Conservation (phyloP, 2,329 filamentous ascomycete genomes). For the Ophiocordyceps camponoti-floridani region DNA sequence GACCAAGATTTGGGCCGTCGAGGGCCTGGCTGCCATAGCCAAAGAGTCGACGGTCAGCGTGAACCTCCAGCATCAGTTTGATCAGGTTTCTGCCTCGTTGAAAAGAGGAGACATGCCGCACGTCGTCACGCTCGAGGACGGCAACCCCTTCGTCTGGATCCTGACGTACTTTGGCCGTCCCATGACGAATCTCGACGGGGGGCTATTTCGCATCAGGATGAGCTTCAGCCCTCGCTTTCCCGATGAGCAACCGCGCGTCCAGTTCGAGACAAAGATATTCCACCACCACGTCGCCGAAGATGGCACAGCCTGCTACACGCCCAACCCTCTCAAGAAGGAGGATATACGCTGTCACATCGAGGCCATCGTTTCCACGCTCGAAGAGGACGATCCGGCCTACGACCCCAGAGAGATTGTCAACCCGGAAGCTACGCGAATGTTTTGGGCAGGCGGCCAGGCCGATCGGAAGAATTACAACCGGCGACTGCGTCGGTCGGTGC, state of each 20-base stretch:
- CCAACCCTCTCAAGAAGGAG: slow-evolving; percentile 40
- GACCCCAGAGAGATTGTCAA: slow-evolving; percentile 81
- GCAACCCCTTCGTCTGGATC: slow-evolving; percentile 79
- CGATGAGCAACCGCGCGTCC: slow-evolving; percentile 69
- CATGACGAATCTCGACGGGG: slow-evolving; percentile 86
- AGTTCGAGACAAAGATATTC: slow-evolving; percentile 65
- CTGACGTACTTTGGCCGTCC: slow-evolving; percentile 81
- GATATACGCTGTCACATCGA: slow-evolving; percentile 73
- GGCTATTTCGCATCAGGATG: slow-evolving; percentile 68
- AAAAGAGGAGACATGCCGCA: slow-evolving; percentile 54
- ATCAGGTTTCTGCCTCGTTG: slow-evolving; percentile 62
- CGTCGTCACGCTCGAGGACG: slow-evolving; percentile 57
- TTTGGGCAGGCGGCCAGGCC: slow-evolving; percentile 57
- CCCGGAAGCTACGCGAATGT: slow-evolving; percentile 68
- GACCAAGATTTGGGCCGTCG: slow-evolving; percentile 48
- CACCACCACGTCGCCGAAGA: slow-evolving; percentile 72
- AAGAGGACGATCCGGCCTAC: slow-evolving; percentile 75
- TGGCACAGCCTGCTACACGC: slow-evolving; percentile 70
- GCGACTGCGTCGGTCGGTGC: slow-evolving; percentile 60
- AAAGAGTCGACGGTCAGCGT: slow-evolving; percentile 61
- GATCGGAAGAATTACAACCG: slow-evolving; percentile 76
- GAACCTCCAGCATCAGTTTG: slow-evolving; percentile 68
- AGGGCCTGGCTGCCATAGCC: slow-evolving; percentile 44
- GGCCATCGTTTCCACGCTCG: slow-evolving; percentile 63
- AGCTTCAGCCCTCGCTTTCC: slow-evolving; percentile 74